A percentile compares a stretch with the other conserved stretches of the same genome.
Evolutionary conservation across 331 rosid species (phyloP).

Genomic region (Telfairia occidentalis): DNA sequence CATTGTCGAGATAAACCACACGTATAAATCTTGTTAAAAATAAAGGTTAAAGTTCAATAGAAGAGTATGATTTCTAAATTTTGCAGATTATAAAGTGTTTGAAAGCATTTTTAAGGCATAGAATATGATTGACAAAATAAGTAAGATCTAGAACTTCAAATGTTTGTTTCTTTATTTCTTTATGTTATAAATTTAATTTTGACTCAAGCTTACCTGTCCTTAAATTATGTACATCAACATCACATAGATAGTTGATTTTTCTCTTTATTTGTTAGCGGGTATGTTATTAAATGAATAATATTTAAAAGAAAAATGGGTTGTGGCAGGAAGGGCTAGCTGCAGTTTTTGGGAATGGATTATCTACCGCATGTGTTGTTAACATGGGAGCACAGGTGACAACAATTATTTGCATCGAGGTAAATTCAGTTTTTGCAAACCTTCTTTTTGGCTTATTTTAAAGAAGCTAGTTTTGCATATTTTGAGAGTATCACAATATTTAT

Average conservation of each 20-base stretch:
- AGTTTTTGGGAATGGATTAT: constrained; percentile 86
- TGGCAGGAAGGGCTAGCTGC: constrained; percentile 94
- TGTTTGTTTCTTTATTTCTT: neutral
- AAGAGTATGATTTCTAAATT: neutral
- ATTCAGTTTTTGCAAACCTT: constrained; percentile 9
- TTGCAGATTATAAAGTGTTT: neutral
- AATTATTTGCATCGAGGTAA: constrained; percentile 87
- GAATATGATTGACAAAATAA: neutral
- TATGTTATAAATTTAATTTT: neutral
- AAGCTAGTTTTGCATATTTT: neutral
- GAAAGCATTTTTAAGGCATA: neutral
- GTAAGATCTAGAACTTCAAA: neutral
- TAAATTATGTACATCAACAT: neutral
- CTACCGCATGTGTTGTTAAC: constrained; percentile 84
- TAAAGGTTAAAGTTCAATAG: neutral
- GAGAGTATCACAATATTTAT: neutral
- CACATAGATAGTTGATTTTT: neutral
- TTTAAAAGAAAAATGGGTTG: constrained; percentile 21
- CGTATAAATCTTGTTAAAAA: neutral
- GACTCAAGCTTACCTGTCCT: neutral
- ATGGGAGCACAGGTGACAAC: constrained; percentile 93
- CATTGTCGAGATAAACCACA: neutral
- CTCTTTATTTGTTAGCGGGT: neutral
- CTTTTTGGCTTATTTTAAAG: neutral
- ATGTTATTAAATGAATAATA: neutral